These are phyloP conservation scores for Mycosarcoma mackinlayi DNA, from an alignment of 1,284 basidiomycete genomes.

Conservation along the genomic window DNA sequence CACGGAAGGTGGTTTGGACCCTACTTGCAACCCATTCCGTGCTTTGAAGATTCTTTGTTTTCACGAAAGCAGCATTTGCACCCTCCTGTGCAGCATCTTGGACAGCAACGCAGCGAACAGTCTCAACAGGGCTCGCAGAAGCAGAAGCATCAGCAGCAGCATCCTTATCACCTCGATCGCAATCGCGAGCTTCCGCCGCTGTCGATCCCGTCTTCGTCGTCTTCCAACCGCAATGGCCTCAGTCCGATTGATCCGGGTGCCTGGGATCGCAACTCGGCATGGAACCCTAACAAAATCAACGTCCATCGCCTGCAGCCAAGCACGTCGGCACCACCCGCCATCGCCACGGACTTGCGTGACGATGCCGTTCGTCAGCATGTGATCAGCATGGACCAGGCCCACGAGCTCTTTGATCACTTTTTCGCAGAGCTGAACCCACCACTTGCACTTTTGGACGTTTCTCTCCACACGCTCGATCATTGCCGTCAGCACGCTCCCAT, in stretches of 20 bases:
- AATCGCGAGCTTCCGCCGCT: constrained; percentile 34
- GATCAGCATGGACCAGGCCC: constrained; percentile 34
- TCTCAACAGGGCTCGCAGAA: constrained; percentile 1
- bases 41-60: constrained; percentile 33
- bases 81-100: constrained; percentile 2
- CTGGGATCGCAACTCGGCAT: constrained; percentile 27
- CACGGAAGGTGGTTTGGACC: constrained; percentile 50
- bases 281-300: constrained; percentile 20
- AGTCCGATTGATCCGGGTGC: constrained; percentile 17
- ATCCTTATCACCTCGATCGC: constrained; percentile 24
- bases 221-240: constrained; percentile 11
- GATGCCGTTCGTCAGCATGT: constrained; percentile 37
- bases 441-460: constrained; percentile 67
- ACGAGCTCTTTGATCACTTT: constrained; percentile 40
- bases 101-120: constrained; percentile 9
- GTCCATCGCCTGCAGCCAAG: constrained; percentile 12
- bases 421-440: constrained; percentile 54
- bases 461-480: constrained; percentile 71
- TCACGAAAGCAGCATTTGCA: constrained; percentile 21
- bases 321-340: constrained; percentile 3
- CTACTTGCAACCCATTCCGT: constrained; percentile 37
- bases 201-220: constrained; percentile 13
- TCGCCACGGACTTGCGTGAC: constrained; percentile 34
- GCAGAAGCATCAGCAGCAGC: constrained; percentile 8
- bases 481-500: constrained; percentile 80